Evolutionary conservation across 1,284 basidiomycete species (phyloP).

Genomic region (Clitocybe nebularis): DNA sequence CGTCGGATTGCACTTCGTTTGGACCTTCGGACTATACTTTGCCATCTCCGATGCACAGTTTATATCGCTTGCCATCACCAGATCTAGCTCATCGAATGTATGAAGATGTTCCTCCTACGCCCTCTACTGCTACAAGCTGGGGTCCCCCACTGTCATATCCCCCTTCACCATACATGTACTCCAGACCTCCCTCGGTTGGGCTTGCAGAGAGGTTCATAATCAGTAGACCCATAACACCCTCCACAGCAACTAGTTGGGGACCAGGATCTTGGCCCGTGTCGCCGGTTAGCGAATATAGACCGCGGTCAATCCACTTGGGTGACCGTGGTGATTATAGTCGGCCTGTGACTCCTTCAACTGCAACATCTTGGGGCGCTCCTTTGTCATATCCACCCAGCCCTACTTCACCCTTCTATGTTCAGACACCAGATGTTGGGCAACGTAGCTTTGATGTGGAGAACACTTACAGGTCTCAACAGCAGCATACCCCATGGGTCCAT

Average conservation of each 20-base stretch:
- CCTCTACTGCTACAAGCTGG: slow-evolving; percentile 45
- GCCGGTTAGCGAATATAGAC: slow-evolving; percentile 17
- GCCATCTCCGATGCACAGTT: slow-evolving; percentile 23
- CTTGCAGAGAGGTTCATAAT: slow-evolving; percentile 34
- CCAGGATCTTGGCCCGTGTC: slow-evolving; percentile 25
- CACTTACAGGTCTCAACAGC: not conserved
- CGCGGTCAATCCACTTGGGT: slow-evolving; percentile 30
- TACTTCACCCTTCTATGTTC: slow-evolving; percentile 30
- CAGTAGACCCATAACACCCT: slow-evolving; percentile 36
- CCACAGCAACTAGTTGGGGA: slow-evolving; percentile 32
- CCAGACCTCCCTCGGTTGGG: slow-evolving; percentile 37
- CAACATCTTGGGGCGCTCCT: slow-evolving; percentile 45
- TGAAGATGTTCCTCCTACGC: slow-evolving; percentile 45
- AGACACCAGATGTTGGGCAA: slow-evolving; percentile 41
- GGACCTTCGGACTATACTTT: slow-evolving; percentile 37
- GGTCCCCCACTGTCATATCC: slow-evolving; percentile 41
- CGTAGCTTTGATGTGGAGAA: slow-evolving; percentile 15
- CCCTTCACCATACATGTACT: slow-evolving; percentile 29
- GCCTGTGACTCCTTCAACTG: slow-evolving; percentile 34
- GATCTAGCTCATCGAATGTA: slow-evolving; percentile 45
- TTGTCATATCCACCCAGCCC: slow-evolving; percentile 40
- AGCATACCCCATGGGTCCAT: not conserved
- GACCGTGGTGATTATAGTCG: slow-evolving; percentile 29
- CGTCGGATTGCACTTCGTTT: slow-evolving; percentile 48
- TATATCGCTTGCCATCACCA: slow-evolving; percentile 35